Conservation (phyloP, 179 eudicot species). For the Pouteria campechiana region DNA sequence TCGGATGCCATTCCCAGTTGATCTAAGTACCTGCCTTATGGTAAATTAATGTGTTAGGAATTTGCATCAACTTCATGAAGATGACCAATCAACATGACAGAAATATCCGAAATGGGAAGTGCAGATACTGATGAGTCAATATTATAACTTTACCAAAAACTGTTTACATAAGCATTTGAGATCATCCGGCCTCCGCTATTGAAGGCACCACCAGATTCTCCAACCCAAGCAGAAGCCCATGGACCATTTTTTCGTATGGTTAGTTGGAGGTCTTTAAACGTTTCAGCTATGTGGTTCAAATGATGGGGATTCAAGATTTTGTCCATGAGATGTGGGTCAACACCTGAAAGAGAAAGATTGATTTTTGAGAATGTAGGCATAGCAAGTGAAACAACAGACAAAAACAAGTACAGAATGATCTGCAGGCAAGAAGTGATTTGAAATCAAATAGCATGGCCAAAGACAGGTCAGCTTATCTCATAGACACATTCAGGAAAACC, state of each 20-base stretch:
- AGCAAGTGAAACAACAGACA: too few relatives aligned
- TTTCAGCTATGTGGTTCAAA: conserved; percentile 32
- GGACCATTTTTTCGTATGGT: conserved; percentile 51
- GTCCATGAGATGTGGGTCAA: conserved; percentile 47
- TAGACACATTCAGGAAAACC: too few relatives aligned
- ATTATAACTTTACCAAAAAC: conserved; percentile 63
- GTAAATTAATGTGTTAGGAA: background rate
- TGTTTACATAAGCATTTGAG: conserved; percentile 65
- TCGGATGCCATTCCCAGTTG: conserved; percentile 86
- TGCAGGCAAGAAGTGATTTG: too few relatives aligned
- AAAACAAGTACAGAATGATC: too few relatives aligned
- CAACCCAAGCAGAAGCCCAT: conserved; percentile 96
- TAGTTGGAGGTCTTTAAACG: conserved; percentile 30
- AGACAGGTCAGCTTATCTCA: too few relatives aligned
- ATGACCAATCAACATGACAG: background rate
- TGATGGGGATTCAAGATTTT: conserved; percentile 58
- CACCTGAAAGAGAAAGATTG: conserved; percentile 59
- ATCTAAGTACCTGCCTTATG: conserved; percentile 72
- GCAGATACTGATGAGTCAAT: too few relatives aligned
- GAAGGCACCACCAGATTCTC: conserved; percentile 94
- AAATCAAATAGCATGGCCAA: too few relatives aligned
- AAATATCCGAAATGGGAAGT: background rate
- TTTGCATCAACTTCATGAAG: background rate
- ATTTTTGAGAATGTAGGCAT: too few relatives aligned
- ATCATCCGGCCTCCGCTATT: conserved; percentile 76